A percentile compares a stretch with the other conserved stretches of the same genome.
phyloP scores from a whole-genome alignment of 768 basidiomycete species.

The Naematelia encephala region DNA sequence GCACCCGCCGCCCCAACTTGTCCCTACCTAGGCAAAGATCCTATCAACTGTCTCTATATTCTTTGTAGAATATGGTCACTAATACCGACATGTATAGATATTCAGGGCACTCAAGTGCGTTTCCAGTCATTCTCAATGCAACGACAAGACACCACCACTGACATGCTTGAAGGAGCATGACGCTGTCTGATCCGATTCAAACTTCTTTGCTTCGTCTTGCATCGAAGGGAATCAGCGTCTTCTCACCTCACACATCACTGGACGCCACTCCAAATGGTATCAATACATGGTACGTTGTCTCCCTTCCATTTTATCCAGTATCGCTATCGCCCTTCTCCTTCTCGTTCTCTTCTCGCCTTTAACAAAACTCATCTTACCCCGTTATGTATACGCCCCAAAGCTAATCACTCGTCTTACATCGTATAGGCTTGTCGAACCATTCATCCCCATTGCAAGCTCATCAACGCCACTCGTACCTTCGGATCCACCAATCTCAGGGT shows the following conservation, averaged over 20 bases:
- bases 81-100: conserved; percentile 53
- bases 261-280: conserved; percentile 81
- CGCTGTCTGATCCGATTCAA: conserved; percentile 74
- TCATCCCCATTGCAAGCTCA: conserved; percentile 14
- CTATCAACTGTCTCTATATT: too few relatives aligned
- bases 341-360: neutral
- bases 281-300: conserved; percentile 68
- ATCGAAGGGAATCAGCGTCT: conserved; percentile 78
- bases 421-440: conserved; percentile 39
- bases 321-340: neutral
- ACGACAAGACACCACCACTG: conserved; percentile 13
- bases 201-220: conserved; percentile 73
- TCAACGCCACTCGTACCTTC: conserved; percentile 23
- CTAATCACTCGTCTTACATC: neutral
- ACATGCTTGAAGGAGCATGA: conserved; percentile 62
- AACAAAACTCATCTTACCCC: neutral
- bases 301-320: neutral
- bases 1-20: too few relatives aligned
- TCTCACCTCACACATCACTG: conserved; percentile 81
- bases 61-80: conserved; percentile 4
- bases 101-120: conserved; percentile 66
- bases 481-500: conserved; percentile 22
- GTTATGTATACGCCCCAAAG: neutral
- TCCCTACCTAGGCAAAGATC: too few relatives aligned
- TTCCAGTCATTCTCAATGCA: conserved; percentile 61